Evolutionary conservation across 2,329 filamentous ascomycete species (phyloP).

Genomic region (Phyllosticta citriasiana): DNA sequence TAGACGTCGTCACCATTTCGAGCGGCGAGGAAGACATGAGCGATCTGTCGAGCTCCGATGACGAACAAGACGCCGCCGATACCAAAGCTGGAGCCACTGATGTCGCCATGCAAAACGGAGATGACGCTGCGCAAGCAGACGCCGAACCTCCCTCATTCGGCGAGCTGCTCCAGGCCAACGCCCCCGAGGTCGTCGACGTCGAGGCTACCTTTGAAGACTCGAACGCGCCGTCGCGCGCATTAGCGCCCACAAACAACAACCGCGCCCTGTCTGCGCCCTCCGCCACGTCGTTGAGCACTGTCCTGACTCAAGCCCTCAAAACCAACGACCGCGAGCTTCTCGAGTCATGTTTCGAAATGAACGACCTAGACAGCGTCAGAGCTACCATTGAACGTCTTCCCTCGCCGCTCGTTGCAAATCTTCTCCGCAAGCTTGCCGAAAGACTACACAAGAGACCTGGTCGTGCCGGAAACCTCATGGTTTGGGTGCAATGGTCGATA

Average conservation of each 20-base stretch:
- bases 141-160: conserved; percentile 62
- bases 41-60: conserved; percentile 12
- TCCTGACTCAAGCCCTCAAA: conserved; percentile 85
- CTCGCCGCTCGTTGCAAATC: conserved; percentile 65
- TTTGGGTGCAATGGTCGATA: conserved; percentile 93
- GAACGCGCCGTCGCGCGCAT: conserved; percentile 35
- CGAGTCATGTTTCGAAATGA: conserved; percentile 81
- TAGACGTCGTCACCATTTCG: conserved; percentile 38
- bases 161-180: conserved; percentile 64
- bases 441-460: conserved; percentile 80
- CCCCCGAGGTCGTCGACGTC: conserved; percentile 68
- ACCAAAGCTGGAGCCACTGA: conserved; percentile 7
- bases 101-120: conserved; percentile 14
- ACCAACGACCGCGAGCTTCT: conserved; percentile 86
- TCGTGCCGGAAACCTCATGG: conserved; percentile 78
- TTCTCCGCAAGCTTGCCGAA: conserved; percentile 78
- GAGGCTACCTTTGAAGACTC: conserved; percentile 42
- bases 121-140: conserved; percentile 25
- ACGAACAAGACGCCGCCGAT: conserved; percentile 13
- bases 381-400: conserved; percentile 86
- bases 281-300: conserved; percentile 75
- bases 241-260: conserved; percentile 33
- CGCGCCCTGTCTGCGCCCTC: conserved; percentile 52
- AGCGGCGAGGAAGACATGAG: conserved; percentile 31
- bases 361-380: conserved; percentile 66